Evolutionary conservation across 2,329 filamentous ascomycete genomes (phyloP).

Genomic region (Penicillium expansum): DNA sequence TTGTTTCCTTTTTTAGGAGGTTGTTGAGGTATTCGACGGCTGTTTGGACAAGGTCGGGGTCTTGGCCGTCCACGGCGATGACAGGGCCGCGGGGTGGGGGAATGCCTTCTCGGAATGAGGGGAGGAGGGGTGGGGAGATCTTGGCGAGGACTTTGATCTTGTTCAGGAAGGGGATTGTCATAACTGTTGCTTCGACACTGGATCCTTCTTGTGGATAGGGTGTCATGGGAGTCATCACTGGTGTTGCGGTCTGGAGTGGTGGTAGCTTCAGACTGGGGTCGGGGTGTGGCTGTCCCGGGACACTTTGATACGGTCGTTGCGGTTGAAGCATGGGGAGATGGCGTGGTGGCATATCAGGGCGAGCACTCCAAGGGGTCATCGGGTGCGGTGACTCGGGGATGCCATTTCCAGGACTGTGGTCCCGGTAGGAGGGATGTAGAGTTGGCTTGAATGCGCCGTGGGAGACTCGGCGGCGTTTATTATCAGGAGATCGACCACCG

Average conservation of each 20-base stretch:
- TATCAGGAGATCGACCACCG: constrained; percentile 52
- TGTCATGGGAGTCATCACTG: constrained; percentile 27
- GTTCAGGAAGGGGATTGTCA: constrained; percentile 68
- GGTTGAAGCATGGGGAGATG: constrained; percentile 56
- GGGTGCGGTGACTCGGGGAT: constrained; percentile 42
- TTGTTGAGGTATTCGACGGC: constrained; percentile 64
- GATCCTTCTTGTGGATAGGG: constrained; percentile 40
- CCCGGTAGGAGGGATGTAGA: constrained; percentile 32
- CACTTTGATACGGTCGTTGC: constrained; percentile 44
- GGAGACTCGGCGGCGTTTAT: constrained; percentile 61
- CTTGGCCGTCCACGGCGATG: constrained; percentile 77
- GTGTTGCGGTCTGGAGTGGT: constrained; percentile 49
- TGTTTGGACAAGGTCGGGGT: constrained; percentile 59
- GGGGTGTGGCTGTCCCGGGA: constrained; percentile 36
- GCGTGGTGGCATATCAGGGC: constrained; percentile 32
- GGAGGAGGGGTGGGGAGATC: constrained; percentile 67
- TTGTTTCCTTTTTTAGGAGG: constrained; percentile 52
- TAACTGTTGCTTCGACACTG: constrained; percentile 66
- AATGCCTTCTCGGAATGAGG: constrained; percentile 27
- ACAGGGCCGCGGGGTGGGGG: constrained; percentile 66
- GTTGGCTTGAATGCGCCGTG: constrained; percentile 39
- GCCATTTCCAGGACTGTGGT: constrained; percentile 25
- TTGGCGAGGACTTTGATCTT: constrained; percentile 75
- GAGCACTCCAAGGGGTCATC: constrained; percentile 46
- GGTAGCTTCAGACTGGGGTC: constrained; percentile 54